A percentile compares a stretch with the other conserved stretches of the same genome.
These are phyloP conservation scores for Suillus subluteus DNA, from an alignment of 768 basidiomycete genomes.

Conservation along the genomic window DNA sequence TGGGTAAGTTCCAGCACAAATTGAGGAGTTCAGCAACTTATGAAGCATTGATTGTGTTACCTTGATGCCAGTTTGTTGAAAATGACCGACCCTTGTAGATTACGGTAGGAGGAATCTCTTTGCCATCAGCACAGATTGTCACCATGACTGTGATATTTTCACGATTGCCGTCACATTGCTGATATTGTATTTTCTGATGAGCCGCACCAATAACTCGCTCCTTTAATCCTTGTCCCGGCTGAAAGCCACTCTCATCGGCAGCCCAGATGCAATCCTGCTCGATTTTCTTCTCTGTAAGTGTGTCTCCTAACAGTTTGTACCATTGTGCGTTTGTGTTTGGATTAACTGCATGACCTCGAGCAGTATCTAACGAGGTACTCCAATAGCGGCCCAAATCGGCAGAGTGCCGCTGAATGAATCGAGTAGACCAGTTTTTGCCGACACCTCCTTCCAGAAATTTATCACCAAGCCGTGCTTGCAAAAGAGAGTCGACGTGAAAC, in stretches of 20 bases:
- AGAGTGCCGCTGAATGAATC: conserved; percentile 32
- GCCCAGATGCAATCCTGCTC: conserved; percentile 14
- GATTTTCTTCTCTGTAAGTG: neutral
- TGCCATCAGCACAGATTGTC: conserved; percentile 31
- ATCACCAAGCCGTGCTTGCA: conserved; percentile 29
- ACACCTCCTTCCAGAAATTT: conserved; percentile 40
- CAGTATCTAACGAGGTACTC: conserved; percentile 5
- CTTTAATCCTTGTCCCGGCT: conserved; percentile 7
- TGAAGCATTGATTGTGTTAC: conserved; percentile 9
- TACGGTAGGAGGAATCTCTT: conserved; percentile 18
- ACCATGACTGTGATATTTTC: conserved; percentile 27
- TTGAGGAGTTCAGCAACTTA: conserved; percentile 9
- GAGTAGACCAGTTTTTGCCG: conserved; percentile 39
- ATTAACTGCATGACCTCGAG: conserved; percentile 12
- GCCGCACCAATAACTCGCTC: conserved; percentile 10
- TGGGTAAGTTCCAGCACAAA: too few relatives aligned
- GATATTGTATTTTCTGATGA: conserved; percentile 12
- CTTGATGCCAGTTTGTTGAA: conserved; percentile 20
- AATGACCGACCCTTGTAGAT: conserved; percentile 12
- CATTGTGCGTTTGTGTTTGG: neutral
- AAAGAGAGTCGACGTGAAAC: conserved; percentile 30
- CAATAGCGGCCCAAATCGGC: neutral
- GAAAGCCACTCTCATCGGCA: conserved; percentile 19
- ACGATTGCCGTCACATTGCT: conserved; percentile 16
- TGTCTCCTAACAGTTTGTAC: neutral